Conservation (phyloP, 805 yeast species). For the Starmerella vitae region DNA sequence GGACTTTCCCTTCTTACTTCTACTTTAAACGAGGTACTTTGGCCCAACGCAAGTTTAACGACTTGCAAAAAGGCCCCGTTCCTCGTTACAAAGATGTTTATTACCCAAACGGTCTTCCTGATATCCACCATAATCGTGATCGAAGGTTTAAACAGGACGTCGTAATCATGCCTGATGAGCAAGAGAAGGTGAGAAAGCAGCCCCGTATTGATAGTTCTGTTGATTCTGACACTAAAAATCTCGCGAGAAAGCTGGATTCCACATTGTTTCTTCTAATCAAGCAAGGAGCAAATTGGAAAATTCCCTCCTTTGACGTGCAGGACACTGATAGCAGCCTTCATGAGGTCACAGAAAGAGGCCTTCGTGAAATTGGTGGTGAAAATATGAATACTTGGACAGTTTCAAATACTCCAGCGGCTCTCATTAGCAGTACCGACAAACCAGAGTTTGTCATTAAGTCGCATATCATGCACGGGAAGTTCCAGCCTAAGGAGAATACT, state of each 20-base stretch:
- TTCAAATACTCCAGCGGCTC: constrained; percentile 74
- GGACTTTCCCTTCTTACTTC: constrained; percentile 92
- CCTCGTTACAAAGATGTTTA: constrained; percentile 60
- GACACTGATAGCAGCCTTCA: constrained; percentile 41
- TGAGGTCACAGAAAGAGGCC: constrained; percentile 58
- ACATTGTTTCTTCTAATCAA: constrained; percentile 67
- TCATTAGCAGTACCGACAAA: constrained; percentile 28
- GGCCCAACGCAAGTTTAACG: constrained; percentile 65
- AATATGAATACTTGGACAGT: constrained; percentile 77
- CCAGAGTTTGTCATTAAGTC: constrained; percentile 71
- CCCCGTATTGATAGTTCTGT: constrained; percentile 73
- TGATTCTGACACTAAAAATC: constrained; percentile 42
- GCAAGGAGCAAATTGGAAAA: constrained; percentile 40
- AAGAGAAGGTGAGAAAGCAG: constrained; percentile 54
- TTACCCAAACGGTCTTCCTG: constrained; percentile 76
- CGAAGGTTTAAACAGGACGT: constrained; percentile 69
- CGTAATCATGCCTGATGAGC: constrained; percentile 56
- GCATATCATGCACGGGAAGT: constrained; percentile 75
- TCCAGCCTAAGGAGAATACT: constrained; percentile 34
- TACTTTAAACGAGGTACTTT: constrained; percentile 84
- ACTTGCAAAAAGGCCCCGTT: constrained; percentile 64
- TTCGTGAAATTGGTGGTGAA: constrained; percentile 59
- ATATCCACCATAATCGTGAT: constrained; percentile 77
- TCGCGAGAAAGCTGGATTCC: constrained; percentile 67
- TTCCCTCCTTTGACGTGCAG: constrained; percentile 54